phyloP scores from a whole-genome alignment of 1,139 yeast species.

The Yamadazyma diddensiae region DNA sequence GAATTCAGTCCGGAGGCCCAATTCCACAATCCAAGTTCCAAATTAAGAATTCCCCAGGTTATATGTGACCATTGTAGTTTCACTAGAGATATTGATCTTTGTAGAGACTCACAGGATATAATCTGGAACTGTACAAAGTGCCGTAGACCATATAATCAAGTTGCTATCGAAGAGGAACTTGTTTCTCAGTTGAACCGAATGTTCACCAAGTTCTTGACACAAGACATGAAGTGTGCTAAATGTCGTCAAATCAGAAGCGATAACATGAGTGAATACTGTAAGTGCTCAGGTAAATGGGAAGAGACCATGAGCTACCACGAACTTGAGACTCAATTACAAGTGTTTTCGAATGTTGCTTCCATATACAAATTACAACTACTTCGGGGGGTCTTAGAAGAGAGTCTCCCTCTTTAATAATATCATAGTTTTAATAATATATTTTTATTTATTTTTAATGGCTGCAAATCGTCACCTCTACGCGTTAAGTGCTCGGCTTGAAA shows the following conservation, averaged over 20 bases:
- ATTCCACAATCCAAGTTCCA: slow-evolving; percentile 75
- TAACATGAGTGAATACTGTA: slow-evolving; percentile 72
- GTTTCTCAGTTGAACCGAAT: slow-evolving; percentile 60
- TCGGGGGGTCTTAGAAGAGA: slow-evolving; percentile 42
- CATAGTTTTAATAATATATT: neutral
- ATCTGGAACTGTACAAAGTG: slow-evolving; percentile 76
- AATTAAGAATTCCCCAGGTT: slow-evolving; percentile 63
- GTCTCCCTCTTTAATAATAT: neutral
- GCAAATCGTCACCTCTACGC: neutral
- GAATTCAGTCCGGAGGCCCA: slow-evolving; percentile 80
- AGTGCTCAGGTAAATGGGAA: slow-evolving; percentile 85
- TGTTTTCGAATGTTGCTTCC: slow-evolving; percentile 58
- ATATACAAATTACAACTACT: slow-evolving; percentile 62
- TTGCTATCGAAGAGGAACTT: slow-evolving; percentile 74
- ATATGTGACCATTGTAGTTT: slow-evolving; percentile 79
- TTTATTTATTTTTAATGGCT: neutral
- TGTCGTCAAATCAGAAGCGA: slow-evolving; percentile 68
- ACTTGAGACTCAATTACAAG: slow-evolving; percentile 42
- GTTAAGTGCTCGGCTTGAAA: too few species aligned
- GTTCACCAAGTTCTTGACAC: slow-evolving; percentile 63
- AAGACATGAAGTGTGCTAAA: slow-evolving; percentile 77
- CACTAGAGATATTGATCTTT: slow-evolving; percentile 76
- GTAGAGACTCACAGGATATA: slow-evolving; percentile 54
- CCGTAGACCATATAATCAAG: slow-evolving; percentile 57
- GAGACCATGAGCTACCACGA: slow-evolving; percentile 51